Evolutionary conservation across 805 yeast genomes (phyloP), one percentile per base, ranked within the genome.

Genomic region (Clavispora phyllophila): DNA sequence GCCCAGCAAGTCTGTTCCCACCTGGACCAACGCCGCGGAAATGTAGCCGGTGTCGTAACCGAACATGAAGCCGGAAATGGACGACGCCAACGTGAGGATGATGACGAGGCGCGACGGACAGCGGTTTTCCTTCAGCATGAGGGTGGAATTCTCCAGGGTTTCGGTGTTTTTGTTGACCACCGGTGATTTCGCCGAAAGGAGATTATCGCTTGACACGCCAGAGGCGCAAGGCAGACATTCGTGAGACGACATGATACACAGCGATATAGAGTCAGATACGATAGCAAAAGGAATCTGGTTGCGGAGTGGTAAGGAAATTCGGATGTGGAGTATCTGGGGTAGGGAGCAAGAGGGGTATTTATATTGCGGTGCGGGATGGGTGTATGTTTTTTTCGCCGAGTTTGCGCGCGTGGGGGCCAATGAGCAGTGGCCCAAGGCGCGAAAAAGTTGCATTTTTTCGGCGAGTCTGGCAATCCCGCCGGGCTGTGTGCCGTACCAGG

Each of bases 21-120:
- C 81, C 28, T 89, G 80, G 17, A 90, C 96, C 55, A 91, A 72
- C 0, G 97, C 97, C 15, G 95, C 82, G 3, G 98, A 91, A 33
- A 91, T 90, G 65, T 91, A 91, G 53, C 98, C 98, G 0, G 98
- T 91, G 63, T 91, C 99, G 59, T 91, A 91, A 53, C 99, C 99
- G 65, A 91, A 91, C 88, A 91, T 80, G 65, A 90, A 88, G 1
- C 98, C 98, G 0, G 96, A 89, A 48, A 91, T 83, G 7, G 96
- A 89, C 0, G 96, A 80, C 22, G 82, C 81, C 39, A 82, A 70
- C 0, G 96, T 86, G 40, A 89, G 64, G 22, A 77, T 64, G 19
- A 88, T 66, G 39, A 89, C 87, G 55, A 86, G 65, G 7, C 71
- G 63, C 9, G 93, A 48, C 29, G 55, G 55, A 12, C 20, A 43